Percentiles rank a stretch among this genome's conserved stretches.
phyloP scores from a whole-genome alignment of 225 moss, liverwort and hornwort genomes.

The Physcomitrium patens region DNA sequence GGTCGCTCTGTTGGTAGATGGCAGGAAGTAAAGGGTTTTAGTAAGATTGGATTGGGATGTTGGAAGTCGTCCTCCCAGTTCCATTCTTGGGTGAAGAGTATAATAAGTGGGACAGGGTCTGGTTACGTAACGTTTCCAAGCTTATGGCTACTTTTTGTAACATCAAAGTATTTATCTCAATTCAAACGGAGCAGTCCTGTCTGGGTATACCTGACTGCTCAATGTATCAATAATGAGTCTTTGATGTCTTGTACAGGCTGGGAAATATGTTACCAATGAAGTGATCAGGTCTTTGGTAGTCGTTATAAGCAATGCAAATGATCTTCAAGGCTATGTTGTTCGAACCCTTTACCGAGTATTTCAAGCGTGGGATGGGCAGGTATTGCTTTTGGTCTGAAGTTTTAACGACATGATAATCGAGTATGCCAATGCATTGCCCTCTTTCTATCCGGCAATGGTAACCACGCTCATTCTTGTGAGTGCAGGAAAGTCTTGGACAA shows the following conservation, averaged over 20 bases:
- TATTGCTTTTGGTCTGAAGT: conserved; percentile 32
- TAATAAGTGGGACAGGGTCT: not conserved
- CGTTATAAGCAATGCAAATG: conserved; percentile 59
- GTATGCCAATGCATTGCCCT: conserved; percentile 1
- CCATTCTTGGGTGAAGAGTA: not conserved
- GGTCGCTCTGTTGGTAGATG: too few species aligned
- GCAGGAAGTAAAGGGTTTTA: too few species aligned
- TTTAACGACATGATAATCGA: not conserved
- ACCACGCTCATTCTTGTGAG: conserved; percentile 29
- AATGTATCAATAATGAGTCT: conserved; percentile 5
- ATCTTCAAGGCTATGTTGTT: conserved; percentile 59
- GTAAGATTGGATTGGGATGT: too few species aligned
- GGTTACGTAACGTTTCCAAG: not conserved
- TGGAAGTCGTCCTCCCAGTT: too few species aligned
- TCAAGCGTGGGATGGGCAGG: conserved; percentile 88
- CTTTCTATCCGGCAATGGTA: conserved; percentile 1
- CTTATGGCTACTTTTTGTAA: not conserved
- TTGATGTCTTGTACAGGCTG: conserved; percentile 65
- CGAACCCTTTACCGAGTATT: conserved; percentile 78
- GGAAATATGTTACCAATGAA: conserved; percentile 65
- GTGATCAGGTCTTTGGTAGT: conserved; percentile 58
- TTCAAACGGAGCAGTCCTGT: not conserved
- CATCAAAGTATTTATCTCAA: not conserved
- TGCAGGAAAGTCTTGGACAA: conserved; percentile 70
- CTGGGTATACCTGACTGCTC: not conserved